Evolutionary conservation across 768 basidiomycete species (phyloP).

Genomic region (Boletus reticulatus): DNA sequence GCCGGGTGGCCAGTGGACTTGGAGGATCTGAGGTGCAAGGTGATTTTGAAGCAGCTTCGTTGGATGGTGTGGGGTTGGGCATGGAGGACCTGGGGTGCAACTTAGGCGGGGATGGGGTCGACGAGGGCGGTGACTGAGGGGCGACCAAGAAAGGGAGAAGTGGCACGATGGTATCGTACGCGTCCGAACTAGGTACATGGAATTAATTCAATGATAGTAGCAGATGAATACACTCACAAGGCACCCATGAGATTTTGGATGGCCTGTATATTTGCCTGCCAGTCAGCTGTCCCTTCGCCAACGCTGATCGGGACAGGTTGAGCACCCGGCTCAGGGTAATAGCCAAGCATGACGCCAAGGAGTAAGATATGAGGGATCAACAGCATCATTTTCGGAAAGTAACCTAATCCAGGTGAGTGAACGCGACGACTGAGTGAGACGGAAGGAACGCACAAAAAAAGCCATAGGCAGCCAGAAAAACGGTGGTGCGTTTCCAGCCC

Average conservation of each 20-base stretch:
- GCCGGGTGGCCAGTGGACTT: not conserved
- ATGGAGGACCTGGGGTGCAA: conserved; percentile 33
- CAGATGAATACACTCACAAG: conserved; percentile 46
- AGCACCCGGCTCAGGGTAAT: conserved; percentile 46
- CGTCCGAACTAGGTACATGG: conserved; percentile 51
- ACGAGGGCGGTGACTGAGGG: conserved; percentile 47
- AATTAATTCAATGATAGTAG: not conserved
- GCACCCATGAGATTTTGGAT: conserved; percentile 91
- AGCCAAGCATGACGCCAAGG: conserved; percentile 63
- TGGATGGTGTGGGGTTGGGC: not conserved
- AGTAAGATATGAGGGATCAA: conserved; percentile 64
- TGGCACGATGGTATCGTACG: conserved; percentile 52
- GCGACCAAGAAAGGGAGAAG: conserved; percentile 42
- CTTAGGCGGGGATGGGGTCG: conserved; percentile 48
- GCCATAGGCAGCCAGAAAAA: conserved; percentile 75
- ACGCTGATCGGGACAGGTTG: conserved; percentile 37
- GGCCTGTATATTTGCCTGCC: conserved; percentile 85
- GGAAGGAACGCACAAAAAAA: conserved; percentile 66
- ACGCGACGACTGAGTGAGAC: not conserved
- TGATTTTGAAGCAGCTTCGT: conserved; percentile 17
- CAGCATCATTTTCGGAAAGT: conserved; percentile 69
- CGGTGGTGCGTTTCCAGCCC: conserved; percentile 66
- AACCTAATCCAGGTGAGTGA: conserved; percentile 45
- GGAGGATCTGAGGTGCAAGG: not conserved
- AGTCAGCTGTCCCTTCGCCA: conserved; percentile 68